Base-by-base conservation (phyloP, 768 basidiomycete genomes). In the Suillus placidus region DNA sequence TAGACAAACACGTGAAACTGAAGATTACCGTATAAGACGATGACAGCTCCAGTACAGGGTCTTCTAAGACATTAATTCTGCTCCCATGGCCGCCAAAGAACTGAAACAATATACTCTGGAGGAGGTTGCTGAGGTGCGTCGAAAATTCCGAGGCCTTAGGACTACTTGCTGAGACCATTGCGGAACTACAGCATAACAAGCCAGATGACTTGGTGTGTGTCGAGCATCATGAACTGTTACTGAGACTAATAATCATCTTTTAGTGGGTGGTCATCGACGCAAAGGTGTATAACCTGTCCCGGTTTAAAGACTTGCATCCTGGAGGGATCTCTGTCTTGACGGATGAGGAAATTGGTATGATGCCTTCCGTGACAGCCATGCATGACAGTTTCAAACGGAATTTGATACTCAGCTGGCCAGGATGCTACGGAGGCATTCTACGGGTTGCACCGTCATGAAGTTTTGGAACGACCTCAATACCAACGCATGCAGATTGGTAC, bases 371-470 rank as follows among this genome's bases (percentile, higher is more conserved):
- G 54, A 55, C 45, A 18, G 51, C 45, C 34, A 9, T 18, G 52
- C 45, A 23, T 51, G 13, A 16, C 20, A 7, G 18, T 34, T 26
- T 35, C 34, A 32, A 52, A 43, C 35, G 47, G 32, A 63, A 34
- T 64, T 42, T 34, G 9, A 38, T 64, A 26, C 60, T 61, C 66
- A 90, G 93, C 92, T 60, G 95, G 94, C 10, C 84, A 92, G 75
- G 95, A 97, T 71, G 90, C 90, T 1, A 97, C 95, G 0, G 90
- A 94, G 42, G 85, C 85, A 6, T 97, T 98, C 81, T 97, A 90
- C 71, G 87, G 91, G 62, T 87, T 98, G 47, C 96, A 99, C 74
- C 86, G 93, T 30, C 85, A 89, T 49, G 95, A 97, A 71, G 87
- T 97, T 18, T 84, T 98, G 52, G 79, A 84, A 64, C 88, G 84